A percentile compares a stretch with the other conserved stretches of the same genome.
These are phyloP conservation scores for Santalum album DNA, from an alignment of 164 flowering plant genomes.

Conservation along the genomic window DNA sequence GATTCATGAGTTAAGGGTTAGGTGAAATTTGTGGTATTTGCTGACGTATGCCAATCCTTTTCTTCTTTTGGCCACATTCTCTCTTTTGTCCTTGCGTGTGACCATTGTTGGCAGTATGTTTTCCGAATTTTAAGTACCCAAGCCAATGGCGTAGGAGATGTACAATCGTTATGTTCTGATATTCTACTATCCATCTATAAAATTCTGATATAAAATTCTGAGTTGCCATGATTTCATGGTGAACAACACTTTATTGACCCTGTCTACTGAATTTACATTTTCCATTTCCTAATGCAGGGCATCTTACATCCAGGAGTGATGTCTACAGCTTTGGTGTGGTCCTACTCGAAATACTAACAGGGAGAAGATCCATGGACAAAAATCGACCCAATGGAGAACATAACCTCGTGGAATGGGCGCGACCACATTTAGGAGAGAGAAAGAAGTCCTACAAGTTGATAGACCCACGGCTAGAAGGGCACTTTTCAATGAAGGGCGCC, in stretches of 20 bases:
- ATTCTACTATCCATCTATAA: no score
- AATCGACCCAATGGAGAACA: slow-evolving; percentile 85
- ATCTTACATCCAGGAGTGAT: slow-evolving; percentile 81
- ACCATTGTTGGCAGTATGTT: no score
- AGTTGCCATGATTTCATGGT: background rate
- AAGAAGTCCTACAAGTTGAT: slow-evolving; percentile 60
- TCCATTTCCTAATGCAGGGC: slow-evolving; percentile 41
- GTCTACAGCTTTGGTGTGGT: slow-evolving; percentile 94
- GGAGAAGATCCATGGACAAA: slow-evolving; percentile 90
- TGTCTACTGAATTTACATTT: background rate
- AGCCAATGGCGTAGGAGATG: no score
- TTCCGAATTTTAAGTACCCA: no score
- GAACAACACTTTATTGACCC: background rate
- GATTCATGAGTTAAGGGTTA: no score
- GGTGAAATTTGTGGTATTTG: no score
- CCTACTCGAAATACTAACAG: slow-evolving; percentile 80
- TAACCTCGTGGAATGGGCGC: slow-evolving; percentile 88
- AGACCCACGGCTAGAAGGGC: slow-evolving; percentile 84
- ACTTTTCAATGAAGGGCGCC: slow-evolving; percentile 81
- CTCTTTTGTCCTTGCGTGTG: no score
- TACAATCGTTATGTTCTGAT: no score
- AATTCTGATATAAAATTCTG: background rate
- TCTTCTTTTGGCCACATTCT: no score
- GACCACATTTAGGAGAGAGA: slow-evolving; percentile 73
- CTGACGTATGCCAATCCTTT: no score